A percentile compares a stretch with the other conserved stretches of the same genome.
These are phyloP conservation scores for Candida tropicalis DNA, from an alignment of 1,139 yeast species.

Conservation along the genomic window DNA sequence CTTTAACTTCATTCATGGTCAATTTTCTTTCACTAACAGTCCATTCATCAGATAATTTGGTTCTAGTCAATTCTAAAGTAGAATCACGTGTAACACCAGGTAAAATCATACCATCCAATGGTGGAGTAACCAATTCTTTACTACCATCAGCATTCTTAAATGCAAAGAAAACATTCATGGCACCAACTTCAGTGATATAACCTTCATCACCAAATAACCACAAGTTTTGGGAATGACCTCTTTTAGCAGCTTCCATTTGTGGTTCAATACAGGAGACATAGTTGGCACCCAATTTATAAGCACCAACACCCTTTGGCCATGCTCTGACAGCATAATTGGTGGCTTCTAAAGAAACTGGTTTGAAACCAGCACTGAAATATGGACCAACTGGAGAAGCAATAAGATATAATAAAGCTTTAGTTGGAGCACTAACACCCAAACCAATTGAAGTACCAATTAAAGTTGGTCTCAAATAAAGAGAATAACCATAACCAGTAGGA, in stretches of 20 bases:
- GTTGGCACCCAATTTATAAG: constrained; percentile 94
- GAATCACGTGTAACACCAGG: constrained; percentile 98
- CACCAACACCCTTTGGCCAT: constrained; percentile 99
- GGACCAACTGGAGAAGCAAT: constrained; percentile 98
- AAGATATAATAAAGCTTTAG: constrained; percentile 76
- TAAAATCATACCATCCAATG: constrained; percentile 93
- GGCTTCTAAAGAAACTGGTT: constrained; percentile 91
- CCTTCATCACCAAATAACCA: constrained; percentile 96
- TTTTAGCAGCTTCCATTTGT: constrained; percentile 80
- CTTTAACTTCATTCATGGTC: constrained; percentile 78
- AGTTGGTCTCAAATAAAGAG: constrained; percentile 92
- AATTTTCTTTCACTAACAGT: constrained; percentile 76
- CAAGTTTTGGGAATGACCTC: constrained; percentile 92
- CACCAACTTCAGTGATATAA: constrained; percentile 92
- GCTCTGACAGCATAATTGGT: constrained; percentile 95
- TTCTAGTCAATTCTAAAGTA: constrained; percentile 72
- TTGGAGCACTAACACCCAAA: constrained; percentile 82
- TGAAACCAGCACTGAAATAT: constrained; percentile 85
- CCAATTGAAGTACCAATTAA: constrained; percentile 88
- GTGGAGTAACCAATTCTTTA: constrained; percentile 93
- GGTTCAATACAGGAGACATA: constrained; percentile 95
- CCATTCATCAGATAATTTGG: constrained; percentile 74
- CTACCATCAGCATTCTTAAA: constrained; percentile 74
- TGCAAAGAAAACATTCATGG: constrained; percentile 92
- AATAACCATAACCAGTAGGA: constrained; percentile 84